Evolutionary conservation across 768 basidiomycete genomes (phyloP).

Genomic region (Tulasnella sp.): DNA sequence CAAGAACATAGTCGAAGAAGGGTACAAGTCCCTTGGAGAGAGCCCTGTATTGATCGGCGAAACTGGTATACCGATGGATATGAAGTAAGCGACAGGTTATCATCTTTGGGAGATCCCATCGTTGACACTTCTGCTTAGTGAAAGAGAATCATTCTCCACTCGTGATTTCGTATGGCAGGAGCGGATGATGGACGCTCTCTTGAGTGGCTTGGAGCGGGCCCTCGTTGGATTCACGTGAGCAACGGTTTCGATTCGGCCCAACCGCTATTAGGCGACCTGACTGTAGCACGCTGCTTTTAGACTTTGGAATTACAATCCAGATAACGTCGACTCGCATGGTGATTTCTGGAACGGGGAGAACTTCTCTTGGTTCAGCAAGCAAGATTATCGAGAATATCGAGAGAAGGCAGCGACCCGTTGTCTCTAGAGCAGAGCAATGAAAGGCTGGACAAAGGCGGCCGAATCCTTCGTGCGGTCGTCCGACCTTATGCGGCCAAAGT

Average conservation of each 20-base stretch:
- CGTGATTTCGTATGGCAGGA: constrained; percentile 76
- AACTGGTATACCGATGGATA: constrained; percentile 92
- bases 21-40: constrained; percentile 65
- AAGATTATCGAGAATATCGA: constrained; percentile 30
- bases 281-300: constrained; percentile 34
- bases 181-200: constrained; percentile 91
- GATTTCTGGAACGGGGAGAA: constrained; percentile 97
- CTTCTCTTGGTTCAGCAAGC: constrained; percentile 76
- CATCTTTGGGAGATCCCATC: not conserved
- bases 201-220: constrained; percentile 68
- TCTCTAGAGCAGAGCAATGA: constrained; percentile 47
- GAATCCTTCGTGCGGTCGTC: constrained; percentile 70
- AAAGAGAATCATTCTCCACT: constrained; percentile 58
- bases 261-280: not conserved
- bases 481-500: constrained; percentile 89
- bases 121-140: constrained; percentile 35
- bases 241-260: not conserved
- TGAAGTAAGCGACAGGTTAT: constrained; percentile 60
- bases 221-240: constrained; percentile 82
- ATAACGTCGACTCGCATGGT: constrained; percentile 67
- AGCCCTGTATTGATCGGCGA: constrained; percentile 84
- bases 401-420: constrained; percentile 4
- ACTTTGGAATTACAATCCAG: constrained; percentile 91
- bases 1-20: constrained; percentile 62
- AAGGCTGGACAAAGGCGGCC: constrained; percentile 74